Base-by-base conservation (phyloP, 441 rosid species). In the Erodium moschatum region DNA sequence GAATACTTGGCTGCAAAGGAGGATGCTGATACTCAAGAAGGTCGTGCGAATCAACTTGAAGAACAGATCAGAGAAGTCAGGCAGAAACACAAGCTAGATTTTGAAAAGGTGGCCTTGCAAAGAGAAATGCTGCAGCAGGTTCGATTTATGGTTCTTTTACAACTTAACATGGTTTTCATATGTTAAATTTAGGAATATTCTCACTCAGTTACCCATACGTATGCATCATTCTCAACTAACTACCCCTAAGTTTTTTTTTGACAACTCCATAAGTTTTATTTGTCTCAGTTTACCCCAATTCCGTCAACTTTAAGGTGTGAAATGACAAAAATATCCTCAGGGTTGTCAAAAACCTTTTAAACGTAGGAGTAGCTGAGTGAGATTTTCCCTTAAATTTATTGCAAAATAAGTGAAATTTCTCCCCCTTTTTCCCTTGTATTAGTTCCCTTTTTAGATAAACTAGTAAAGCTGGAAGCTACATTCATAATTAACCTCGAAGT, bases 1-100 rank as follows among this genome's bases (percentile, higher is more conserved):
- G 99, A 95, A 69, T 95, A 86, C 81, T 90, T 92, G 77, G 89
- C 90, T 71, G 98, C 91, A 73, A 95, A 90, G 89, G 97, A 94
- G 81, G 97, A 88, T 82, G 97, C 90, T 50, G 97, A 91, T 77
- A 91, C 97, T 73, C 90, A 83, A 62, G 92, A 85, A 83, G 97
- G 87, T 75, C 92, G 92, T 75, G 96, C 80, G 74, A 85, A 79
- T 71, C 97, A 88, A 77, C 91, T 90, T 62, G 97, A 90, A 77
- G 87, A 85, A 74, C 89, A 94, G 83, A 83, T 88, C 69, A 84
- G 84, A 76, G 96, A 94, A 78, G 72, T 90, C 66, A 85, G 86
- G 79, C 84, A 77, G 70, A 89, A 85, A 76, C 88, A 94, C 76
- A 94, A 90, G 83, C 91, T 87, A 84, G 97, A 91, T 78, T 80